phyloP scores from a whole-genome alignment of 192 early-diverging fungal genomes.

The Physocladia obscura region DNA sequence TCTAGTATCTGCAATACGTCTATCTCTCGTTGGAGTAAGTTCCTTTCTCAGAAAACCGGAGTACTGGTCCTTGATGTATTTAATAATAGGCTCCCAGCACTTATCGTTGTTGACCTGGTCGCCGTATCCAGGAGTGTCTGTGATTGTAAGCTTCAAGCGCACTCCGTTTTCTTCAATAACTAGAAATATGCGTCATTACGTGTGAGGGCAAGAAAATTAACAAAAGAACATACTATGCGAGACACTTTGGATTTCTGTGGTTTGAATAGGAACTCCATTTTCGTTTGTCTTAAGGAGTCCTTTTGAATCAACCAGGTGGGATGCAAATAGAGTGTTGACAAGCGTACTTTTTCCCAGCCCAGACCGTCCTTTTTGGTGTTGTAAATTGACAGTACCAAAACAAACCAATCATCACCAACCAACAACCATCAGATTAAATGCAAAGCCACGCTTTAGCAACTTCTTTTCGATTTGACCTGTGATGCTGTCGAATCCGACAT shows the following conservation, averaged over 20 bases:
- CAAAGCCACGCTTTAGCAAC: constrained; percentile 94
- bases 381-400: not conserved
- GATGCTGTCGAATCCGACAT: constrained; percentile 98
- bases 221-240: constrained; percentile 66
- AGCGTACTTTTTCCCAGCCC: constrained; percentile 98
- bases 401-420: constrained; percentile 54
- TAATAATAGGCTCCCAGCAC: constrained; percentile 97
- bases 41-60: constrained; percentile 92
- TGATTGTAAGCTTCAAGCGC: constrained; percentile 88
- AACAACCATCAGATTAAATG: constrained; percentile 97
- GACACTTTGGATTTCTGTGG: constrained; percentile 89
- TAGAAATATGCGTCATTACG: not conserved
- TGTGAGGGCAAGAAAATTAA: not conserved
- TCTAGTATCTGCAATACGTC: constrained; percentile 89
- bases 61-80: constrained; percentile 99
- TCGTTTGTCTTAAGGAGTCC: constrained; percentile 79
- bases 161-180: constrained; percentile 96
- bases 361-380: constrained; percentile 70
- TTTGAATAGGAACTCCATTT: constrained; percentile 71
- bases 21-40: constrained; percentile 69
- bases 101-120: constrained; percentile 99
- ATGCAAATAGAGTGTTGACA: constrained; percentile 96
- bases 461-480: constrained; percentile 97
- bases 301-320: constrained; percentile 92
- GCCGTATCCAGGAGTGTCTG: constrained; percentile 97